Percentiles rank a stretch among this genome's conserved stretches.
Evolutionary conservation across 805 yeast species (phyloP).

Genomic region (Hanseniaspora mollemarum): DNA sequence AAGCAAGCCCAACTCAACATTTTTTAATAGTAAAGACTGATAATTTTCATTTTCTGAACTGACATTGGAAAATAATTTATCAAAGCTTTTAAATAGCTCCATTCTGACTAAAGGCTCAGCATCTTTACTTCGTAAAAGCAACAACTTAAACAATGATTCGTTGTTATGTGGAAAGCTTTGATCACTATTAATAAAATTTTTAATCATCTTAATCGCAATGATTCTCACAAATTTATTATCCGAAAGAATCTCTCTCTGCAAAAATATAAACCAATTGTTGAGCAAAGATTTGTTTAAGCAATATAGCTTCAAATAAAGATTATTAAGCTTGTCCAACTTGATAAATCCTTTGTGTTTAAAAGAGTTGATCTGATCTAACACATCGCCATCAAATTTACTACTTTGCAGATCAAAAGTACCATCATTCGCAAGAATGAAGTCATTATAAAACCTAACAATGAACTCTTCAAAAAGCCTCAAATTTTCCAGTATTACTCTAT

Average conservation of each 20-base stretch:
- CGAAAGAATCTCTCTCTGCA: conserved; percentile 3
- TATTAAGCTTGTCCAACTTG: conserved; percentile 4
- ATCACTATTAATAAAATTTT: not conserved
- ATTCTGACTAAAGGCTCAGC: conserved; percentile 9
- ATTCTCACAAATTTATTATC: conserved; percentile 10
- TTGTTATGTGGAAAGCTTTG: not conserved
- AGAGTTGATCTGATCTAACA: conserved; percentile 9
- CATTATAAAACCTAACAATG: conserved; percentile 6
- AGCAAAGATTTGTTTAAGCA: not conserved
- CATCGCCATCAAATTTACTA: not conserved
- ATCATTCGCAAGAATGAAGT: conserved; percentile 8
- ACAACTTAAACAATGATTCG: conserved; percentile 2
- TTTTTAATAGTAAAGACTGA: not conserved
- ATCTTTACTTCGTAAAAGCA: conserved; percentile 10
- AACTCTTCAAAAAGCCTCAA: not conserved
- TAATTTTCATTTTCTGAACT: not conserved
- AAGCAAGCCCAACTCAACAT: not conserved
- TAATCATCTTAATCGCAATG: conserved; percentile 7
- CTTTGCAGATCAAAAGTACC: conserved; percentile 13
- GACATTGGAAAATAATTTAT: not conserved
- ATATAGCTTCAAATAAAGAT: conserved; percentile 9
- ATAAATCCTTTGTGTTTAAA: conserved; percentile 7
- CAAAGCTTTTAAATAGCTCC: conserved; percentile 4
- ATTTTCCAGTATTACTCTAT: conserved; percentile 1
- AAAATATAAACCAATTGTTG: conserved; percentile 3